These are phyloP conservation scores for Saturnispora bothae DNA, from an alignment of 805 yeast genomes.

Conservation along the genomic window DNA sequence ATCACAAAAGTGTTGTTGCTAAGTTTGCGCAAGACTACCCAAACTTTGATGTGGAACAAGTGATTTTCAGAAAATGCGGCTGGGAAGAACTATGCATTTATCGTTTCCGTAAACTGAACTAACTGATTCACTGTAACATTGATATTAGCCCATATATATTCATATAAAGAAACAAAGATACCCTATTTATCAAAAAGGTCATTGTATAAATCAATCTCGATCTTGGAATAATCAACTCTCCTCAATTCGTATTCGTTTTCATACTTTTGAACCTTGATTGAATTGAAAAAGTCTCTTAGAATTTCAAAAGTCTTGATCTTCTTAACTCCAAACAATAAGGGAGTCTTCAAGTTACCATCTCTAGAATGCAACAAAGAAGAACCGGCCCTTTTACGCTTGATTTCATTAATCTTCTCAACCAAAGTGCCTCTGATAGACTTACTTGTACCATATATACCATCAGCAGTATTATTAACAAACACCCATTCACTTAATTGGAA, in stretches of 20 bases:
- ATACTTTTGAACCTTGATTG: constrained; percentile 51
- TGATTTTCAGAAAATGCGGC: constrained; percentile 74
- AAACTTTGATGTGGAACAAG: constrained; percentile 42
- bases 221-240: constrained; percentile 31
- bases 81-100: constrained; percentile 87
- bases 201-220: constrained; percentile 44
- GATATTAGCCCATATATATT: not conserved
- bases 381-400: constrained; percentile 6
- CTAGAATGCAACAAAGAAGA: too few relatives aligned
- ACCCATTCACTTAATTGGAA: constrained; percentile 77
- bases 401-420: constrained; percentile 24
- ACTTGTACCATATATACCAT: constrained; percentile 20
- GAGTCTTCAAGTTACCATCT: constrained; percentile 23
- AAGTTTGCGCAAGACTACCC: constrained; percentile 29
- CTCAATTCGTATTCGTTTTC: constrained; percentile 53
- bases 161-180: not conserved
- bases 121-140: not conserved
- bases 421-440: constrained; percentile 24
- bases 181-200: constrained; percentile 34
- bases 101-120: constrained; percentile 35
- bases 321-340: constrained; percentile 36
- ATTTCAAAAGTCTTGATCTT: constrained; percentile 32
- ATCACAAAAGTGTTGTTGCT: constrained; percentile 51
- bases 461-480: constrained; percentile 52
- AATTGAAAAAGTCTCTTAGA: constrained; percentile 55